Base-by-base conservation (phyloP, 345 rosid species). In the Rhizophora mangle region DNA sequence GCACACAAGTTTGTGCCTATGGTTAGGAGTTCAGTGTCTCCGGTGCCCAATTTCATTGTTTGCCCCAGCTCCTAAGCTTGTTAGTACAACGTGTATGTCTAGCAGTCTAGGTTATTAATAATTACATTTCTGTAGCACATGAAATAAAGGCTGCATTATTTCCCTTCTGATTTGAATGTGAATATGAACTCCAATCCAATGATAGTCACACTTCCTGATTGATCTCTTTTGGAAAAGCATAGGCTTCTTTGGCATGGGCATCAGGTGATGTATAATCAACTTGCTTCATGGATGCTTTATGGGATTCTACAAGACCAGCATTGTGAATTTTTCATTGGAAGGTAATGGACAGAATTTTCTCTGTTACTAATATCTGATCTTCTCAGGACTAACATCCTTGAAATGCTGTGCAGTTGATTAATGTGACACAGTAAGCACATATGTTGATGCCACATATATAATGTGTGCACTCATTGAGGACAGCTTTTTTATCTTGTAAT, bases 181-280 rank as follows among this genome's bases (percentile, higher is more conserved):
- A 19, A 16, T 20, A 9, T 71, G 56, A 62, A 39, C 60, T 73
- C 6, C 37, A 6, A 46, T 29, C 71, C 27, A 58, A 26, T 57
- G 29, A 62, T 27, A 39, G 39, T 61, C 29, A n/a, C 13, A 32
- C 18, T 43, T 43, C 19, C 5, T 13, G 49, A 43, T 43, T 43
- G 49, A 43, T 43, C 49, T 56, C 30, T 22, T 56, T 9, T 10
- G 24, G 47, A 51, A 76, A 76, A 78, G 63, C 64, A 68, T 72
- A 94, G 97, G 88, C 97, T 94, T 81, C 93, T 89, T 80, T 94
- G 98, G 98, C 96, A 94, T 62, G 97, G 96, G 65, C 97, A 92
- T 79, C 98, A 92, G 74, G 96, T 94, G 71, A 78, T 94, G 89
- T 91, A 89, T 77, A 89, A 86, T 81, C 98, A 92, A 71, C 97